Conservation (phyloP, 805 yeast genomes). For the Ogataea haglerorum region DNA sequence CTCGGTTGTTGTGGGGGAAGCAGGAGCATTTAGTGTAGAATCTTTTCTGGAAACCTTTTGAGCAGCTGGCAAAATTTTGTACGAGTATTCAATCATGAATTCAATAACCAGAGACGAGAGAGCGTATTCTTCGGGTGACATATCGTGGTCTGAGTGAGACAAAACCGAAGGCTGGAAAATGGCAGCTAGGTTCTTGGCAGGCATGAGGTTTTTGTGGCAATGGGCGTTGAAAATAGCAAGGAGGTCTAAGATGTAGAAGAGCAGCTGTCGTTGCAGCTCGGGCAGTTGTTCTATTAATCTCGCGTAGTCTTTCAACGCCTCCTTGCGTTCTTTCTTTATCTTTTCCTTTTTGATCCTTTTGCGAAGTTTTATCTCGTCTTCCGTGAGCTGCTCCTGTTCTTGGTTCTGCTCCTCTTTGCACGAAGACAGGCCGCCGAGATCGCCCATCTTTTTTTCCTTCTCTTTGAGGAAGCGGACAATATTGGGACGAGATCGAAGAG, state of each 20-base stretch:
- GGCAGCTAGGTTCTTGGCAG: constrained; percentile 89
- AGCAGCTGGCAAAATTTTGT: constrained; percentile 62
- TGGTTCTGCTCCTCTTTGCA: constrained; percentile 4
- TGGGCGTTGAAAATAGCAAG: constrained; percentile 80
- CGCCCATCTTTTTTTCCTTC: constrained; percentile 34
- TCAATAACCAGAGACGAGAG: constrained; percentile 83
- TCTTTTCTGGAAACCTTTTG: constrained; percentile 19
- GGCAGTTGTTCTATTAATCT: constrained; percentile 67
- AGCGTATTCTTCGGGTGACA: constrained; percentile 89
- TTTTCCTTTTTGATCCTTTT: constrained; percentile 50
- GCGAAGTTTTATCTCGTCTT: constrained; percentile 34
- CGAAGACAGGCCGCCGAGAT: neutral
- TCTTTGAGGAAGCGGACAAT: constrained; percentile 63
- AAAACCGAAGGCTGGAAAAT: constrained; percentile 95
- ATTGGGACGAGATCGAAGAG: constrained; percentile 62
- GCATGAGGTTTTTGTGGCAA: constrained; percentile 79
- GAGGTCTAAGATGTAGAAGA: constrained; percentile 83
- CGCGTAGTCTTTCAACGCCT: constrained; percentile 71
- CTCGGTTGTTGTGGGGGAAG: neutral
- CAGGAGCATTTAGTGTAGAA: neutral
- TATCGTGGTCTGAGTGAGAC: constrained; percentile 88
- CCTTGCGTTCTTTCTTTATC: constrained; percentile 60
- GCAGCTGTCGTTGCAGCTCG: constrained; percentile 70
- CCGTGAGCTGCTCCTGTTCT: constrained; percentile 12
- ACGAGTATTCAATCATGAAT: constrained; percentile 82